Base-by-base conservation (phyloP, 2,329 filamentous ascomycete species). In the Colletotrichum godetiae region DNA sequence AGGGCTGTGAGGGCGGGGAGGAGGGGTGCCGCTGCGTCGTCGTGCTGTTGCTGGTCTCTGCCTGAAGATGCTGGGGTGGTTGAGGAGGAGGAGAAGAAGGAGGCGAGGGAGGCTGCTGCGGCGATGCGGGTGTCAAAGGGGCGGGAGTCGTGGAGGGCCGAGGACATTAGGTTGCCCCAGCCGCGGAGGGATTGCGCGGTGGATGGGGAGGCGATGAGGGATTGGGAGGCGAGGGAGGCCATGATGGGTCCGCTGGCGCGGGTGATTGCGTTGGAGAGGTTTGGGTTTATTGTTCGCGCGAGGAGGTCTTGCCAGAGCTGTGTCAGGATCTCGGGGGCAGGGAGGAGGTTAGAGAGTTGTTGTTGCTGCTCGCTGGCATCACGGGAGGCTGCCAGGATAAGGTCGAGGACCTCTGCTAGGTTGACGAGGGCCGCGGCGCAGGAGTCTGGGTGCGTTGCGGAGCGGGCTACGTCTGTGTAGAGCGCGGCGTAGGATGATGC, bases 111-210 rank as follows among this genome's bases (percentile, higher is more conserved):
- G 49, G 83, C 81, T 1, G 87, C 86, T 1, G 90, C 91, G 0
- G 92, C 89, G 77, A 90, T 85, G 62, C 93, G 90, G 0, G 88
- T 90, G 78, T 93, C 90, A 72, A 93, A 93, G 22, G 89, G 88
- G 89, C 92, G 74, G 65, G 61, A 52, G 66, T 58, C 67, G 42
- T 31, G 49, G 37, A 61, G 19, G 69, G 67, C 24, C 11, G 60
- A 66, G 4, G 83, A 82, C 77, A 91, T 84, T 81, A 89, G 86
- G 19, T 77, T 73, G 4, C 87, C 88, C 88, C 89, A 91, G 58
- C 77, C 79, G 19, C 75, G 76, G 27, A 84, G 74, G 5, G 78
- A 78, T n/a, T 73, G 66, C 19, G 74, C 59, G 7, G 67, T 13
- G 42, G 72, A 57, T 49, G 56, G 73, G 61, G 8, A 67, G 11